These are phyloP conservation scores for Phlyctochytrium planicorne DNA, from an alignment of 192 early-diverging fungal species.

Conservation along the genomic window DNA sequence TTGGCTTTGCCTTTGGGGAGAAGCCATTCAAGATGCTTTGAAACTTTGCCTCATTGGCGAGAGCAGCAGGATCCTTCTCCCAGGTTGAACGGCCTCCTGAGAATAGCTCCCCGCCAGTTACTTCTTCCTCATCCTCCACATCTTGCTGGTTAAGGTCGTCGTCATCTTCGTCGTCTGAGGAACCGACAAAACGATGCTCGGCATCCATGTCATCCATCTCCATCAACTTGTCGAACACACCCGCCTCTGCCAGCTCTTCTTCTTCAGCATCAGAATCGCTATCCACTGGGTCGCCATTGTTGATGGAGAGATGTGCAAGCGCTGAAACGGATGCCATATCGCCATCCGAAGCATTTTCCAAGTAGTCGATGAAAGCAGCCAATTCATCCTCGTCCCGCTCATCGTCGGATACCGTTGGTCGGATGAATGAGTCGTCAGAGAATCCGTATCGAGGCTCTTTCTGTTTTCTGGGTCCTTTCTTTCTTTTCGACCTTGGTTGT, in stretches of 20 bases:
- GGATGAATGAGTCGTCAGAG: background rate
- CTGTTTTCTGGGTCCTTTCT: background rate
- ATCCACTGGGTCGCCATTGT: background rate
- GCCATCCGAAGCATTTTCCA: background rate
- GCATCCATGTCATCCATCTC: background rate
- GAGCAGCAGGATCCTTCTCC: background rate
- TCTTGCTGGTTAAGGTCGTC: no score
- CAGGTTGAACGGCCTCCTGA: background rate
- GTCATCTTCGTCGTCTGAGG: no score
- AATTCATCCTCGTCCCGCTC: background rate
- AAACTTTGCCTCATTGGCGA: background rate
- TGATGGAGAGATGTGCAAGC: background rate
- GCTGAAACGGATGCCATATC: background rate
- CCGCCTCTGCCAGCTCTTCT: background rate
- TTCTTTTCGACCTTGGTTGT: background rate
- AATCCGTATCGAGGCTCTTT: background rate
- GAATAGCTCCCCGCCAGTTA: background rate
- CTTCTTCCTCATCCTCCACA: no score
- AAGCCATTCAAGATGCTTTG: background rate
- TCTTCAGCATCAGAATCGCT: background rate
- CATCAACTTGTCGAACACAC: background rate
- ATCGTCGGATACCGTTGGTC: background rate
- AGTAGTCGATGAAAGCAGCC: background rate
- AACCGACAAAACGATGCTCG: no score
- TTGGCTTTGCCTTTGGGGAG: background rate